Evolutionary conservation across 2,329 filamentous ascomycete genomes (phyloP).

Genomic region (Neophaeococcomyces mojaviensis): DNA sequence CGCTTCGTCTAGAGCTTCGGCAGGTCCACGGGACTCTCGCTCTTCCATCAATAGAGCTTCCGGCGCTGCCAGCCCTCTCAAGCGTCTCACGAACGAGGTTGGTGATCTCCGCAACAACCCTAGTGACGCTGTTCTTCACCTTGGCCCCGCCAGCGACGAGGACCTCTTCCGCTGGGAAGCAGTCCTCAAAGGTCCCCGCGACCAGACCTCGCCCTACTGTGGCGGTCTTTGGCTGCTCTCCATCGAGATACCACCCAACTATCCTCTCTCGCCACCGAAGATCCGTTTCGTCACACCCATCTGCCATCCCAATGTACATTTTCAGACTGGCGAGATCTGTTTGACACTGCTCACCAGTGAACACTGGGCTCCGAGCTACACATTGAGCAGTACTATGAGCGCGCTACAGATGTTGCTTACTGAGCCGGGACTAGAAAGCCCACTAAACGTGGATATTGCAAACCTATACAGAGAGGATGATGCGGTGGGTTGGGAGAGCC

Average conservation of each 20-base stretch:
- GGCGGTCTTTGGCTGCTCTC: constrained; percentile 75
- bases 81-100: constrained; percentile 56
- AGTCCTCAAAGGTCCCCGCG: constrained; percentile 49
- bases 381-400: constrained; percentile 47
- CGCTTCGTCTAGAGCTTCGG: constrained; percentile 10
- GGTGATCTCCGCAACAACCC: constrained; percentile 49
- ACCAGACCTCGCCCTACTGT: constrained; percentile 24
- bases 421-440: constrained; percentile 39
- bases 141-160: constrained; percentile 50
- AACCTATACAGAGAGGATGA: constrained; percentile 40
- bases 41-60: constrained; percentile 24
- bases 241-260: constrained; percentile 67
- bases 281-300: constrained; percentile 78
- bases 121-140: constrained; percentile 48
- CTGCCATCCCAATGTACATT: constrained; percentile 73
- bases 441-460: constrained; percentile 43
- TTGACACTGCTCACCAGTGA: constrained; percentile 68
- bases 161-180: constrained; percentile 55
- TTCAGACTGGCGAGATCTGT: constrained; percentile 80
- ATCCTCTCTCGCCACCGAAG: constrained; percentile 69
- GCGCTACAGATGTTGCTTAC: constrained; percentile 42
- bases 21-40: constrained; percentile 10
- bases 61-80: constrained; percentile 37
- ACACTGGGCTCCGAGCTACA: constrained; percentile 82
- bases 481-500: constrained; percentile 36